Percentiles rank a stretch among this genome's conserved stretches.
phyloP scores from a whole-genome alignment of 2,329 filamentous ascomycete species.

The Fusarium fracticaudum region DNA sequence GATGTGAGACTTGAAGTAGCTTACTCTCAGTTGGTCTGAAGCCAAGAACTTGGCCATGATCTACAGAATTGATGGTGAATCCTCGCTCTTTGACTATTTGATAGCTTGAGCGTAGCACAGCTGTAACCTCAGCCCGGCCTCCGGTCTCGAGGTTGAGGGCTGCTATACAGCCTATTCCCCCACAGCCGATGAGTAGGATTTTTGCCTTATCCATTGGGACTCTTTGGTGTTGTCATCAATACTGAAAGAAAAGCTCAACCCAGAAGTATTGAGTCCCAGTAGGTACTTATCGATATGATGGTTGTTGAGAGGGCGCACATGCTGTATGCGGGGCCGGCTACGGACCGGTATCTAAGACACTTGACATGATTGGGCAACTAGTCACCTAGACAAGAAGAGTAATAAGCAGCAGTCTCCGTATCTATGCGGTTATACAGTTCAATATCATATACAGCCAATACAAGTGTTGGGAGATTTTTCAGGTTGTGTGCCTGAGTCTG shows the following conservation, averaged over 20 bases:
- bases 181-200: constrained; percentile 35
- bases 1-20: background rate
- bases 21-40: constrained; percentile 37
- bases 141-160: constrained; percentile 38
- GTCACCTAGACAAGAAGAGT: background rate
- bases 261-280: background rate
- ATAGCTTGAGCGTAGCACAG: constrained; percentile 41
- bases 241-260: background rate
- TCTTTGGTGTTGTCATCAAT: background rate
- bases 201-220: constrained; percentile 26
- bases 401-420: background rate
- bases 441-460: background rate
- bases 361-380: constrained; percentile 19
- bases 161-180: constrained; percentile 40
- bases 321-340: constrained; percentile 17
- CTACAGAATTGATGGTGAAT: constrained; percentile 39
- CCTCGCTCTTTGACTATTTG: constrained; percentile 31
- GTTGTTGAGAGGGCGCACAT: constrained; percentile 26
- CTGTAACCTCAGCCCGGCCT: constrained; percentile 35
- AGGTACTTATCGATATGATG: background rate
- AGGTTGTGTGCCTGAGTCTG: background rate
- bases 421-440: background rate
- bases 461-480: background rate
- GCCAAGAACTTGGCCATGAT: constrained; percentile 32
- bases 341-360: background rate